These are phyloP conservation scores for Scheffersomyces segobiensis DNA, from an alignment of 1,139 yeast genomes.

Conservation along the genomic window DNA sequence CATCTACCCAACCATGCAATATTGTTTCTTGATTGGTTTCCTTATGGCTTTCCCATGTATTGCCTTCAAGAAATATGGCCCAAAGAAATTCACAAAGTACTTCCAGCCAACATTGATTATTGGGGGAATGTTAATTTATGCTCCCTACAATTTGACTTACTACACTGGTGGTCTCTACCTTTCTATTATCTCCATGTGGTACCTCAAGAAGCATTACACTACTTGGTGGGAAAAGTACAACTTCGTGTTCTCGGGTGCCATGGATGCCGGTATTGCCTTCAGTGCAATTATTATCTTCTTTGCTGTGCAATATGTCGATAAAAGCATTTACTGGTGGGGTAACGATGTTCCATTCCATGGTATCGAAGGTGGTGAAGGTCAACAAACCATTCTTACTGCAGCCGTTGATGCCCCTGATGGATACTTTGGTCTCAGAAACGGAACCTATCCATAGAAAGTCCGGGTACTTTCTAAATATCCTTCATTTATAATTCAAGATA, in stretches of 20 bases:
- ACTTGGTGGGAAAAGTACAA: slow-evolving; percentile 27
- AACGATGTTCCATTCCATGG: slow-evolving; percentile 43
- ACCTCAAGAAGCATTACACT: slow-evolving; percentile 43
- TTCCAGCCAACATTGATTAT: slow-evolving; percentile 46
- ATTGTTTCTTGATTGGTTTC: slow-evolving; percentile 56
- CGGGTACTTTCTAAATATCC: background rate
- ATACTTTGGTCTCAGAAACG: slow-evolving; percentile 17
- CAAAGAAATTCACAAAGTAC: slow-evolving; percentile 15
- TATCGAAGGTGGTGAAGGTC: slow-evolving; percentile 35
- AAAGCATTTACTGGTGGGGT: slow-evolving; percentile 56
- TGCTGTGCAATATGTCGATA: slow-evolving; percentile 46
- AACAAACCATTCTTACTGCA: slow-evolving; percentile 9
- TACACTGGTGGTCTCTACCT: slow-evolving; percentile 48
- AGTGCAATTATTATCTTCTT: slow-evolving; percentile 30
- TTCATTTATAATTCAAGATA: too few relatives aligned
- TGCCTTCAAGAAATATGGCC: slow-evolving; percentile 23
- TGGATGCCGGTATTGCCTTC: slow-evolving; percentile 10
- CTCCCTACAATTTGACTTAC: slow-evolving; percentile 56
- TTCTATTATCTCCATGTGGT: slow-evolving; percentile 49
- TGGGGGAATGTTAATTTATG: slow-evolving; percentile 42
- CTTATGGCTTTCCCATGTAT: slow-evolving; percentile 33
- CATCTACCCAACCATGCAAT: slow-evolving; percentile 49
- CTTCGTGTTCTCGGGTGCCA: slow-evolving; percentile 7
- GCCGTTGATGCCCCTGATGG: slow-evolving; percentile 16
- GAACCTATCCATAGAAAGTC: slow-evolving; percentile 4